These are phyloP conservation scores for Colletotrichum navitas DNA, from an alignment of 2,329 filamentous ascomycete species.

Conservation along the genomic window DNA sequence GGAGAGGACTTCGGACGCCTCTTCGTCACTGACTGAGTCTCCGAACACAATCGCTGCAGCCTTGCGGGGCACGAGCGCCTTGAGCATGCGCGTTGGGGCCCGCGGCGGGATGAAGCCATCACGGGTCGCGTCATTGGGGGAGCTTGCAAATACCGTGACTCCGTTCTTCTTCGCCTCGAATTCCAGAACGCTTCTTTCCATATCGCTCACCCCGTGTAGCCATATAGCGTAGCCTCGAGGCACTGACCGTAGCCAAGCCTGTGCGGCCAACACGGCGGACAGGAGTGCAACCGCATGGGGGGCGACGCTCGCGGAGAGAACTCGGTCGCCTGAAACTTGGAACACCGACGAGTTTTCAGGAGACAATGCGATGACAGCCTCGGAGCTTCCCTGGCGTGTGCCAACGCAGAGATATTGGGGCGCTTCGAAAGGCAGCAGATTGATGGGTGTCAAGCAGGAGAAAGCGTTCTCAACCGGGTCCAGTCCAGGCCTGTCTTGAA, in stretches of 20 bases:
- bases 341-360: neutral
- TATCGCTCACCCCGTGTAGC: neutral
- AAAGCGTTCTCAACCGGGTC: neutral
- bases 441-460: neutral
- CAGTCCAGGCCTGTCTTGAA: neutral
- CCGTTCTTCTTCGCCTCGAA: neutral
- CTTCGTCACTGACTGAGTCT: neutral
- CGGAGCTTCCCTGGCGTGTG: neutral
- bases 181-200: neutral
- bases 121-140: neutral
- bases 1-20: neutral
- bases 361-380: neutral
- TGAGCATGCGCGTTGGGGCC: neutral
- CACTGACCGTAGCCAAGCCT: constrained; percentile 17
- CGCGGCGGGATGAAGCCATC: neutral
- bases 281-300: neutral
- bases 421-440: neutral
- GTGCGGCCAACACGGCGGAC: neutral
- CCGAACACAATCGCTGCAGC: constrained; percentile 2
- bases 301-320: neutral
- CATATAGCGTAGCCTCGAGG: neutral
- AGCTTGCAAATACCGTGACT: neutral
- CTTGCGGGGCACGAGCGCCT: neutral
- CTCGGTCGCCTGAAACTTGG: neutral
- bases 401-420: constrained; percentile 1